Evolutionary conservation across 192 early-diverging fungal genomes (phyloP), one percentile per base, ranked within the genome.

Genomic region (Coemansia sp.): DNA sequence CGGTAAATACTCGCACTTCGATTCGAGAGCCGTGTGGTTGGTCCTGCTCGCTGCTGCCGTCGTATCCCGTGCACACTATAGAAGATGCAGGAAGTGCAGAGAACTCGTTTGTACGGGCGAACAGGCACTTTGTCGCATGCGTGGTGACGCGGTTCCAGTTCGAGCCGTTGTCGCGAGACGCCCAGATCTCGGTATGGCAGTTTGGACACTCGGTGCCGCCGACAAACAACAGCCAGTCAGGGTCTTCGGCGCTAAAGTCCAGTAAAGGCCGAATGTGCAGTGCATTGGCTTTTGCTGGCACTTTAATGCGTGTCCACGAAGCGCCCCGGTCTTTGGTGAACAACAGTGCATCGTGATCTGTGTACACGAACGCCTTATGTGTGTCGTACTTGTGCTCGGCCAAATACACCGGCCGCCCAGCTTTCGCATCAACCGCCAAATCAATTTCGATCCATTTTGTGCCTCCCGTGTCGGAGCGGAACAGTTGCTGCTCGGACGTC

Each of bases 161-260:
- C 22, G 74, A 72, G 22, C 93, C 93, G 60, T 88, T 81, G 62
- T 95, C 84, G 23, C 83, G 71, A 20, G 92, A 90, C 36, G 85
- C 73, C 66, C 84, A 93, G 34, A 88, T 86, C 60, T 85, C 78
- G 2, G 93, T 89, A 74, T 89, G 86, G 71, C 89, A 93, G 19
- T 68, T 66, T 5, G 74, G 64, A 15, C 76, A 74, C 3, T 57
- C 20, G 9, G 71, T 83, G 36, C 89, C 87, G 21, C 87, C 91
- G 6, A 94, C 74, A 83, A 88, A 94, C 5, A 95, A 71, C 49
- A 95, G 81, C 91, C 93, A 98, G 68, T 98, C 94, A 6, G 85
- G 71, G 60, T 97, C 85, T 8, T 75, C 75, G 2, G 95, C 92
- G 69, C 96, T 94, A 59, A 95, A 97, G 72, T 97, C 94, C 1